These are phyloP conservation scores for Hanseniaspora gamundiae DNA, from an alignment of 1,139 yeast species.

Conservation along the genomic window DNA sequence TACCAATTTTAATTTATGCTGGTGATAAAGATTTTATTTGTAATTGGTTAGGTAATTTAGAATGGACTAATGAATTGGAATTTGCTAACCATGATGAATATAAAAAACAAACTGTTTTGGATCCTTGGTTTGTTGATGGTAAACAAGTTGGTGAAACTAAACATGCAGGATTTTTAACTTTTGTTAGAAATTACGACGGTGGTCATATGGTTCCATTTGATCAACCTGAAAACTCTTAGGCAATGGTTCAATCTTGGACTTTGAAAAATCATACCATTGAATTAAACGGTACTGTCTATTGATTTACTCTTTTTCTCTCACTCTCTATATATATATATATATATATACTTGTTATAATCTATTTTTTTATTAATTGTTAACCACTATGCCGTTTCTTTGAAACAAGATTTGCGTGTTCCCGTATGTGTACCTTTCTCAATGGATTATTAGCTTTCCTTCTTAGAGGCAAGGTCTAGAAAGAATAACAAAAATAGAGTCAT, in stretches of 20 bases:
- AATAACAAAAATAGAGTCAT: too few relatives aligned
- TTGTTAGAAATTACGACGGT: constrained; percentile 46
- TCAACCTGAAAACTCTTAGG: constrained; percentile 57
- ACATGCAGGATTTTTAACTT: constrained; percentile 39
- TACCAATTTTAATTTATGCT: constrained; percentile 69
- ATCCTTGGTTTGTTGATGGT: constrained; percentile 33
- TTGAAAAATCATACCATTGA: constrained; percentile 21
- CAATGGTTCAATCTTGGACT: constrained; percentile 67
- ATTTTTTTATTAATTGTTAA: too few relatives aligned
- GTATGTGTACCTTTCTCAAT: too few relatives aligned
- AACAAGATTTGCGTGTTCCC: too few relatives aligned
- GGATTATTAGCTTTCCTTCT: too few relatives aligned
- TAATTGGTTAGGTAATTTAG: constrained; percentile 78
- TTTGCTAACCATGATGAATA: constrained; percentile 45
- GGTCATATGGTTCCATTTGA: constrained; percentile 69
- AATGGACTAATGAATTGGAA: constrained; percentile 61
- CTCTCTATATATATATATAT: background rate
- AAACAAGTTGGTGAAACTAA: constrained; percentile 42
- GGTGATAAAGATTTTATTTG: constrained; percentile 83
- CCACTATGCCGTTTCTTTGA: too few relatives aligned
- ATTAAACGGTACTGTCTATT: constrained; percentile 6
- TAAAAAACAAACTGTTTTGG: constrained; percentile 23
- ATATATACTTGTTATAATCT: too few relatives aligned
- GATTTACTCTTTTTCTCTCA: background rate
- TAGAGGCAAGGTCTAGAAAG: too few relatives aligned